Conservation (phyloP, 1,284 basidiomycete species). For the Thecaphora frezii region DNA sequence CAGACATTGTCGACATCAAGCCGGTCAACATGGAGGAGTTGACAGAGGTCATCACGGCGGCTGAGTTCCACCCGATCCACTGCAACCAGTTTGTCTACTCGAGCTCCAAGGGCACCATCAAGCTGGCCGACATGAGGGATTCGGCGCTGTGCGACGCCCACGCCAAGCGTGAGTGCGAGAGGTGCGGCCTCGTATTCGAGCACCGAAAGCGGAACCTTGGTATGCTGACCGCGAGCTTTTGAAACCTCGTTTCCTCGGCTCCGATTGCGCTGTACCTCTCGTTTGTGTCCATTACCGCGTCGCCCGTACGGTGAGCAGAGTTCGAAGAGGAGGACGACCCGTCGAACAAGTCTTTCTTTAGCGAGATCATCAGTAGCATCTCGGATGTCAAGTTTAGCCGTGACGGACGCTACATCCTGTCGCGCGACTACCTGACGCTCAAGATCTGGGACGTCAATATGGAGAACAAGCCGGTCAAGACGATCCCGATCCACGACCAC, state of each 20-base stretch:
- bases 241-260: too few relatives aligned
- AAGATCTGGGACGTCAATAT: conserved; percentile 99
- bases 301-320: conserved; percentile 9
- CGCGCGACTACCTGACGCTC: conserved; percentile 93
- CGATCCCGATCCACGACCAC: conserved; percentile 98
- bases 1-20: conserved; percentile 99
- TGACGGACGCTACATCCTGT: conserved; percentile 94
- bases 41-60: conserved; percentile 98
- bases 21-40: conserved; percentile 99
- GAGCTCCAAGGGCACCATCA: conserved; percentile 98
- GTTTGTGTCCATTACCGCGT: too few relatives aligned
- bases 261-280: too few relatives aligned
- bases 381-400: conserved; percentile 99
- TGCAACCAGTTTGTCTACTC: conserved; percentile 99
- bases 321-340: conserved; percentile 89
- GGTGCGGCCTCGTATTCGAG: too few relatives aligned
- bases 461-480: conserved; percentile 94
- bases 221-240: too few relatives aligned
- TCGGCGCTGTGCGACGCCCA: conserved; percentile 94
- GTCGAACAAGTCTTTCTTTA: conserved; percentile 96
- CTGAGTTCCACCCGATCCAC: conserved; percentile 95
- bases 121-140: conserved; percentile 99
- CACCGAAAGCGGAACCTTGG: too few relatives aligned
- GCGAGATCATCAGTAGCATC: conserved; percentile 99
- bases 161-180: conserved; percentile 77